Evolutionary conservation across 2,329 filamentous ascomycete genomes (phyloP).

Genomic region (Alternaria burnsii): DNA sequence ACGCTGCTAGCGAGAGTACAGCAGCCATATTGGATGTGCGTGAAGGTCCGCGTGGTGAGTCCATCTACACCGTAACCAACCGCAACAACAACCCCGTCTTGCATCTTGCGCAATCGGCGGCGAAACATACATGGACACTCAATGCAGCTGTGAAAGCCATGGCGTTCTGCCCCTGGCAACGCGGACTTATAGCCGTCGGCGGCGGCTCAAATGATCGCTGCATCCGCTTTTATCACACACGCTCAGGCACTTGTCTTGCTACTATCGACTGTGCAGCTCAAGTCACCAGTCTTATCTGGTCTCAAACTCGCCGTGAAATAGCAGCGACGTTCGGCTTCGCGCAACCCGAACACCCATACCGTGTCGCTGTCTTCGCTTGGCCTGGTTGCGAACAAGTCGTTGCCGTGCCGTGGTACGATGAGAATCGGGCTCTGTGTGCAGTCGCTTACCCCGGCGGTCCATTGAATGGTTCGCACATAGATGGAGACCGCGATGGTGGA

Average conservation of each 20-base stretch:
- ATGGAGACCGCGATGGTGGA: slow-evolving; percentile 16
- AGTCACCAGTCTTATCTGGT: slow-evolving; percentile 93
- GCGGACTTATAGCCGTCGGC: slow-evolving; percentile 85
- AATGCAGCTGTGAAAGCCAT: slow-evolving; percentile 94
- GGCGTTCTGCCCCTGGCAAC: slow-evolving; percentile 94
- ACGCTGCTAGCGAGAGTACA: slow-evolving; percentile 13
- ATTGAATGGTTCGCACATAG: slow-evolving; percentile 31
- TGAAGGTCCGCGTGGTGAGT: slow-evolving; percentile 40
- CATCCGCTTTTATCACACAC: slow-evolving; percentile 94
- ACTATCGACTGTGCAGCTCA: slow-evolving; percentile 93
- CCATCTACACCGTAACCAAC: slow-evolving; percentile 45
- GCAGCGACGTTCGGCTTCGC: slow-evolving; percentile 93
- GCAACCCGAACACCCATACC: slow-evolving; percentile 85
- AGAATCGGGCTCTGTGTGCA: slow-evolving; percentile 84
- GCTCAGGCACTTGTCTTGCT: slow-evolving; percentile 82
- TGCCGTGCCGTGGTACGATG: slow-evolving; percentile 82
- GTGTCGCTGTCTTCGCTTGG: slow-evolving; percentile 95
- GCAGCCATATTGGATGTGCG: slow-evolving; percentile 34
- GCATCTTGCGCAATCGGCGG: slow-evolving; percentile 63
- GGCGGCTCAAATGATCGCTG: slow-evolving; percentile 94
- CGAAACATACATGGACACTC: slow-evolving; percentile 79
- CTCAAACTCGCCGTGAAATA: slow-evolving; percentile 83
- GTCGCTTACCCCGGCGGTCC: slow-evolving; percentile 79
- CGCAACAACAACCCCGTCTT: slow-evolving; percentile 48
- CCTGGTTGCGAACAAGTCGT: slow-evolving; percentile 87